Percentiles rank a stretch among this genome's conserved stretches.
These are phyloP conservation scores for Quercus tomentella DNA, from an alignment of 331 rosid species.

Conservation along the genomic window DNA sequence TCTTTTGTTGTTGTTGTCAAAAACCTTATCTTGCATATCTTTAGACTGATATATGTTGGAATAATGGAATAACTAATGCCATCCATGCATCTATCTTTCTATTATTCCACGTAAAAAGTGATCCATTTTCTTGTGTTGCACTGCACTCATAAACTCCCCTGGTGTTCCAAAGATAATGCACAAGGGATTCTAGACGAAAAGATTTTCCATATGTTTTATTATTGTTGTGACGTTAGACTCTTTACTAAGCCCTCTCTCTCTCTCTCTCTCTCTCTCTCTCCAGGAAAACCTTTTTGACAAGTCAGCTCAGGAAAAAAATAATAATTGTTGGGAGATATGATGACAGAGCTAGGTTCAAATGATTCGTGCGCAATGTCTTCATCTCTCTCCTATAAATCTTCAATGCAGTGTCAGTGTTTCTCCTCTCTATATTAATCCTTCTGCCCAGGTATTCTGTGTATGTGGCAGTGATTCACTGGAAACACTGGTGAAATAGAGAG, in stretches of 20 bases:
- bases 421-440: slow-evolving; percentile 23
- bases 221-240: neutral
- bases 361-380: slow-evolving; percentile 28
- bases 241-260: neutral
- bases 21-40: no score
- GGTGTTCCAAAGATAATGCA: no score
- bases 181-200: no score
- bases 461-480: slow-evolving; percentile 27
- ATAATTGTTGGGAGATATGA: slow-evolving; percentile 17
- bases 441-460: slow-evolving; percentile 33
- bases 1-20: no score
- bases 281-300: neutral
- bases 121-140: no score
- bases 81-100: no score
- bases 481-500: slow-evolving; percentile 29
- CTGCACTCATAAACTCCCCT: no score
- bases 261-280: neutral
- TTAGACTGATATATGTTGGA: no score
- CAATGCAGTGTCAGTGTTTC: slow-evolving; percentile 42
- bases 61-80: no score
- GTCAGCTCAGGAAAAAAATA: no score
- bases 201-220: neutral
- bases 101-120: no score
- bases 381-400: slow-evolving; percentile 26
- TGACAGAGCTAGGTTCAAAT: slow-evolving; percentile 28